Conservation (phyloP, 1,284 basidiomycete species). For the Leccinum griseonigrum region DNA sequence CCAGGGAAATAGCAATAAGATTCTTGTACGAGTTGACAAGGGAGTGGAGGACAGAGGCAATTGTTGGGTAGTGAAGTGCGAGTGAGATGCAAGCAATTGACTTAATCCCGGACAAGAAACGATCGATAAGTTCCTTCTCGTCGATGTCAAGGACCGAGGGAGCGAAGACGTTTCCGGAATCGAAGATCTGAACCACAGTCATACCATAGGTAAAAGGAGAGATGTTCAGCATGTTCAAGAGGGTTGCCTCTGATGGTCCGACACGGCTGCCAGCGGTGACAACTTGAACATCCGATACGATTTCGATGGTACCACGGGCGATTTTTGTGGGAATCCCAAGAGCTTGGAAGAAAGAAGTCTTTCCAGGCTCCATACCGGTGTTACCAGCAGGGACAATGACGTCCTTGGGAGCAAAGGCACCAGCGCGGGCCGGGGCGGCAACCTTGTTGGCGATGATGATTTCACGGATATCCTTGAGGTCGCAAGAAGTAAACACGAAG, state of each 20-base stretch:
- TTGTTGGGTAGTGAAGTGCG: conserved; percentile 93
- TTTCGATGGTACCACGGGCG: conserved; percentile 99
- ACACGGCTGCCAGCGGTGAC: conserved; percentile 91
- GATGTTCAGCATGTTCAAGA: conserved; percentile 99
- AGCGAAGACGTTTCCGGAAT: conserved; percentile 88
- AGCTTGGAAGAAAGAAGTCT: conserved; percentile 99
- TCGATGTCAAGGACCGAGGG: conserved; percentile 93
- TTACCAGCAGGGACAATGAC: conserved; percentile 93
- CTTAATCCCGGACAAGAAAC: conserved; percentile 92
- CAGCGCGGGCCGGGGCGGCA: conserved; percentile 96
- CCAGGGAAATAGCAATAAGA: conserved; percentile 86
- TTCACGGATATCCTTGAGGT: conserved; percentile 94
- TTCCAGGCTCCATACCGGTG: conserved; percentile 99
- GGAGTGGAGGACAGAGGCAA: conserved; percentile 91
- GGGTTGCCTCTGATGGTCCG: conserved; percentile 94
- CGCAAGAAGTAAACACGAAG: conserved; percentile 94
- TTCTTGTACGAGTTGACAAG: conserved; percentile 99
- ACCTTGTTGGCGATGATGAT: conserved; percentile 96
- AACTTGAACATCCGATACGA: conserved; percentile 96
- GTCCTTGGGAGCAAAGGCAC: conserved; percentile 92
- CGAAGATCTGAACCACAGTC: conserved; percentile 93
- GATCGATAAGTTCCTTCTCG: conserved; percentile 86
- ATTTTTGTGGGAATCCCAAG: conserved; percentile 99
- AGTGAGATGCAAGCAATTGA: conserved; percentile 95
- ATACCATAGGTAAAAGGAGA: conserved; percentile 99